Evolutionary conservation across 257 asterid species (phyloP).

Genomic region (Gentiana dahurica): DNA sequence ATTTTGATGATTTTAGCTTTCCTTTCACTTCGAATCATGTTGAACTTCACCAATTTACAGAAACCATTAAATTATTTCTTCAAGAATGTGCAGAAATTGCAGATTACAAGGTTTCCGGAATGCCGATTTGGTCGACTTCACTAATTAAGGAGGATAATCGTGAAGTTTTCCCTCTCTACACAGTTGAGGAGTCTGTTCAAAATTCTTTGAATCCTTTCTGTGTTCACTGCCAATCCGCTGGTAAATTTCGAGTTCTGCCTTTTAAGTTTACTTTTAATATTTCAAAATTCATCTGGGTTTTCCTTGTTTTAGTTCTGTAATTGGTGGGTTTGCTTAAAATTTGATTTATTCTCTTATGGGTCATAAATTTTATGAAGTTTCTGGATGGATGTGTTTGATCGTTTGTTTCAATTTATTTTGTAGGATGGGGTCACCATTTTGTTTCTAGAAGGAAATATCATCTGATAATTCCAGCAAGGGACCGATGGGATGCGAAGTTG

Average conservation of each 20-base stretch:
- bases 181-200: conserved; percentile 53
- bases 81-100: conserved; percentile 39
- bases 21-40: conserved; percentile 17
- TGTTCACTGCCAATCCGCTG: conserved; percentile 52
- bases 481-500: conserved; percentile 33
- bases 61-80: conserved; percentile 39
- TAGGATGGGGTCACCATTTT: conserved; percentile 94
- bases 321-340: background rate
- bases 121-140: conserved; percentile 51
- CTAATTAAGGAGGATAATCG: conserved; percentile 22
- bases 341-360: background rate
- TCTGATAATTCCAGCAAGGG: conserved; percentile 47
- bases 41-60: conserved; percentile 47
- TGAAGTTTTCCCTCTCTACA: conserved; percentile 46
- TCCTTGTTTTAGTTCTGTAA: background rate
- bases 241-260: conserved; percentile 7
- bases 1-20: conserved; percentile 25
- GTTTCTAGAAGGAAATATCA: conserved; percentile 67
- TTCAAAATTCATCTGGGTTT: background rate
- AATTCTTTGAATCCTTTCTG: conserved; percentile 45
- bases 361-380: background rate
- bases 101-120: conserved; percentile 27
- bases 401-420: conserved; percentile 5
- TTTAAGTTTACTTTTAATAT: background rate
- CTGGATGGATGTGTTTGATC: background rate